These are phyloP conservation scores for Geotrichum fermentans DNA, from an alignment of 1,139 yeast genomes.

Conservation along the genomic window DNA sequence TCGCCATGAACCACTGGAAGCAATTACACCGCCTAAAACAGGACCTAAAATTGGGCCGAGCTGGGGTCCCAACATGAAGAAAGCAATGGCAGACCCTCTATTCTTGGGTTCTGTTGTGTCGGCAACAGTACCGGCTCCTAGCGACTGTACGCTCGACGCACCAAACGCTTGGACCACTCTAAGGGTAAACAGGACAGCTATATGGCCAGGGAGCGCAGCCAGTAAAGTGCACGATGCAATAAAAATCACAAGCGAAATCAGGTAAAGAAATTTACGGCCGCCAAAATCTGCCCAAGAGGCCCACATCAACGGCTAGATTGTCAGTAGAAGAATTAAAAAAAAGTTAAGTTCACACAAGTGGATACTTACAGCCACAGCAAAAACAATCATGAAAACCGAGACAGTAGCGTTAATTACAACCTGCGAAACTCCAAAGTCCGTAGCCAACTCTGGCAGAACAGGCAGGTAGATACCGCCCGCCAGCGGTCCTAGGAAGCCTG, in stretches of 20 bases:
- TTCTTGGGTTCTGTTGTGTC: constrained; percentile 64
- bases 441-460: constrained; percentile 46
- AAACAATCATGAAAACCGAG: constrained; percentile 53
- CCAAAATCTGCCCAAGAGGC: constrained; percentile 55
- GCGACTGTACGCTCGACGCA: constrained; percentile 81
- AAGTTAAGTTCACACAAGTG: neutral
- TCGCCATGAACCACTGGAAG: constrained; percentile 76
- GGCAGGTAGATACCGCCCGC: constrained; percentile 60
- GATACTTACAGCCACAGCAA: constrained; percentile 42
- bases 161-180: constrained; percentile 77
- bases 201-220: constrained; percentile 58
- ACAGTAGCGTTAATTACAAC: constrained; percentile 55
- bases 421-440: constrained; percentile 43
- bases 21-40: constrained; percentile 72
- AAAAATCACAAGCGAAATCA: constrained; percentile 44
- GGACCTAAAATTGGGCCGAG: constrained; percentile 81
- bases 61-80: constrained; percentile 75
- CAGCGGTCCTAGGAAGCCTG: constrained; percentile 57
- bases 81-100: constrained; percentile 77
- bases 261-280: constrained; percentile 50
- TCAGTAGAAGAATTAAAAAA: neutral
- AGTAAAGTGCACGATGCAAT: constrained; percentile 47
- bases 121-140: constrained; percentile 84
- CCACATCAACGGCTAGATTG: constrained; percentile 48
- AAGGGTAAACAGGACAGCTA: constrained; percentile 59